Evolutionary conservation across 179 eudicot species (phyloP), one percentile per base, ranked within the genome.

Genomic region (Spergularia azorica): DNA sequence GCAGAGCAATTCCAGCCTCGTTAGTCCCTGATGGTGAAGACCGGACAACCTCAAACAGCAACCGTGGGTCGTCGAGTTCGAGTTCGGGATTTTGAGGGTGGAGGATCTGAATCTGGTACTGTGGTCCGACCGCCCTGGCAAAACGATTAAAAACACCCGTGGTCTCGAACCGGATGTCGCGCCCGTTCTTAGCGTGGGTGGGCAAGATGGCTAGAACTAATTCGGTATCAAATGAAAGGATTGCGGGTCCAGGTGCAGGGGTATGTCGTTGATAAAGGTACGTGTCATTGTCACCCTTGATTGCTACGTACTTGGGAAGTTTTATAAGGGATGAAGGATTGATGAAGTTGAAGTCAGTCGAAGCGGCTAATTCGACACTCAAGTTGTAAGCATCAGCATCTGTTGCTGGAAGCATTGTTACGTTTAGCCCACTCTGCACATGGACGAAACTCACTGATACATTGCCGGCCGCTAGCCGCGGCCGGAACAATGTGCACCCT

Each of bases 341-440:
- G 17, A 32, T 2, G 57, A 14, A 70, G 48, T 18, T 70, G 62
- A 70, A 70, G 14, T 70, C 26, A 14, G 73, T 21, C 55, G 73
- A 50, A 3, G 73, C 8, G 10, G 48, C 48, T 8, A 5, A 46
- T 14, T 70, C 62, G 0, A 55, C 26, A 16, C 50, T 32, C 43
- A 70, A 70, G 15, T 70, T 55, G 73, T 54, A 55, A 2, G 62
- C 73, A 7, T 36, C 8, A 2, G 32, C 26, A 32, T 70, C 73
- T 9, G 48, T 5, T 36, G 21, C 13, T 8, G 73, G 63, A 13
- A 48, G 73, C 73, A 70, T 70, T 13, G 36, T 61, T 38, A 70
- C 73, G 46, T 70, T 70, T 13, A 70, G 5, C 1, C 62, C 62
- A 18, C 73, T 70, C 10, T 70, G 73, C 20, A 15, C 63, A 36